These are phyloP conservation scores for Abrus precatorius DNA, from an alignment of 306 rosid species.

Conservation along the genomic window DNA sequence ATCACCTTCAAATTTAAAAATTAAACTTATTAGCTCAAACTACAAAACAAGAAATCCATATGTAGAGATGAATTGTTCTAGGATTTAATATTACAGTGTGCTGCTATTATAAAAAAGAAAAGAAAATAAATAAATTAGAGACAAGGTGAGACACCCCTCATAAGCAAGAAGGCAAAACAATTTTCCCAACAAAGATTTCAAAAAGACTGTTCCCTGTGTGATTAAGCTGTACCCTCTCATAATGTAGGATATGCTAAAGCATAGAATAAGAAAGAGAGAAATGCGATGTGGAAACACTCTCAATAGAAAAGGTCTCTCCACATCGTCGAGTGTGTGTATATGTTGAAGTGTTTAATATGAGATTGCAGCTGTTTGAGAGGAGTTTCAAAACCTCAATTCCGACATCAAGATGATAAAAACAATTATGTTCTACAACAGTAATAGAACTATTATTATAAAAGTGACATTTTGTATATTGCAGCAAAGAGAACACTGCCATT, in stretches of 20 bases:
- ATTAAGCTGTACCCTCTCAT: background rate
- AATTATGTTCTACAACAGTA: background rate
- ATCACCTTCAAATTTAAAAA: constrained; percentile 67
- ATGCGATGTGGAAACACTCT: constrained; percentile 8
- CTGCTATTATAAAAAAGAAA: background rate
- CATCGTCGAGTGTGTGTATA: constrained; percentile 7
- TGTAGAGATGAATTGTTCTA: constrained; percentile 19
- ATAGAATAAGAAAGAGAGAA: background rate
- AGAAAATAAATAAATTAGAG: constrained; percentile 12
- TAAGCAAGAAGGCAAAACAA: constrained; percentile 16
- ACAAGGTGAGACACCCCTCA: background rate
- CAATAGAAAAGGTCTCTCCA: constrained; percentile 12
- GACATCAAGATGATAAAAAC: constrained; percentile 2
- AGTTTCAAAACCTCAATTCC: constrained; percentile 10
- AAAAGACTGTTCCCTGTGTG: background rate
- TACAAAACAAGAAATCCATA: constrained; percentile 36
- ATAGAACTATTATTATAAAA: constrained; percentile 5
- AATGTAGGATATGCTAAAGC: constrained; percentile 6
- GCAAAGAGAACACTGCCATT: constrained; percentile 13
- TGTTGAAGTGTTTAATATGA: background rate
- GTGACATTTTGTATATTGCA: background rate
- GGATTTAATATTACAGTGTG: constrained; percentile 25
- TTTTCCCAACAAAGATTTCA: background rate
- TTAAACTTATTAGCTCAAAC: constrained; percentile 39
- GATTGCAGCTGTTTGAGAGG: constrained; percentile 28